These are phyloP conservation scores for Yamadazyma sp. DNA, from an alignment of 805 yeast species.

Conservation along the genomic window DNA sequence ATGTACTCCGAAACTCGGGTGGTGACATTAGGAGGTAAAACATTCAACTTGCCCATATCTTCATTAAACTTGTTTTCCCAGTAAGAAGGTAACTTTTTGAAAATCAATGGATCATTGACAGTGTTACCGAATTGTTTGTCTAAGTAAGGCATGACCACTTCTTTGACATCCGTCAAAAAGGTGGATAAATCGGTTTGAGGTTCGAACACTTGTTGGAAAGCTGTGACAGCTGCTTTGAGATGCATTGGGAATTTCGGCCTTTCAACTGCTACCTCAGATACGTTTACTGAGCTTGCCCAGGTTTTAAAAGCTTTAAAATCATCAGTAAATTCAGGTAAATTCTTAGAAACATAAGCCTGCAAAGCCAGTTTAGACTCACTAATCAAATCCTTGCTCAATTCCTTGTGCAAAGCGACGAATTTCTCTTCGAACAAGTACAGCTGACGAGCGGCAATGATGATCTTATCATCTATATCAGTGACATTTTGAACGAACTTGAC, in stretches of 20 bases:
- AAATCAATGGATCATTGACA: conserved; percentile 82
- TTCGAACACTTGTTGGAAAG: conserved; percentile 45
- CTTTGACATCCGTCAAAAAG: conserved; percentile 59
- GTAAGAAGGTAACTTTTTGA: conserved; percentile 75
- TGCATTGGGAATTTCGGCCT: conserved; percentile 91
- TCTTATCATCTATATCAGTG: conserved; percentile 98
- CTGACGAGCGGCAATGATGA: conserved; percentile 92
- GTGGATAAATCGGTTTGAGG: conserved; percentile 25
- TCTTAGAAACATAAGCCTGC: conserved; percentile 49
- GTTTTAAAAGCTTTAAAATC: conserved; percentile 32
- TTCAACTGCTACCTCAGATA: conserved; percentile 47
- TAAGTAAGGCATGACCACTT: conserved; percentile 68
- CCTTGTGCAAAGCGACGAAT: conserved; percentile 26
- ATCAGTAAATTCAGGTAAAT: conserved; percentile 47
- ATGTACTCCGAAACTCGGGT: conserved; percentile 95
- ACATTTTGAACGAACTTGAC: conserved; percentile 91
- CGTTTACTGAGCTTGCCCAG: conserved; percentile 56
- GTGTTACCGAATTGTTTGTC: conserved; percentile 72
- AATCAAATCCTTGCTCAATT: conserved; percentile 35
- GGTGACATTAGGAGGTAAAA: conserved; percentile 77
- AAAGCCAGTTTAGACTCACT: conserved; percentile 45
- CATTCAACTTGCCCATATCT: conserved; percentile 86
- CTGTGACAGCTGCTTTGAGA: conserved; percentile 57
- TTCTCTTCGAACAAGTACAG: conserved; percentile 72
- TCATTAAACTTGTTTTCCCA: conserved; percentile 86